phyloP scores from a whole-genome alignment of 306 rosid species.

The Quercus alba region DNA sequence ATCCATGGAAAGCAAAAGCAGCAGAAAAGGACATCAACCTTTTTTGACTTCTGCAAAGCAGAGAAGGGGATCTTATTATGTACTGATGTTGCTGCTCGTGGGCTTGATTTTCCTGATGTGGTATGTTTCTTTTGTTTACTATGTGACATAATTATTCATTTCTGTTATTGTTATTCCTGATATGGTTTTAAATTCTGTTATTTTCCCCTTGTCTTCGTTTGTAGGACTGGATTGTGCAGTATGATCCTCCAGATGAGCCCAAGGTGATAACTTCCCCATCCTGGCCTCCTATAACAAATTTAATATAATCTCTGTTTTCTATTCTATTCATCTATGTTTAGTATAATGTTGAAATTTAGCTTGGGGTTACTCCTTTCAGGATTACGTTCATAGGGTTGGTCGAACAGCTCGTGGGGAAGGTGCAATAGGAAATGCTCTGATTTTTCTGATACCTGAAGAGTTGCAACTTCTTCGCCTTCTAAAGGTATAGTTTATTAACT shows the following conservation, averaged over 20 bases:
- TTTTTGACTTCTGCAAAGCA: slow-evolving; percentile 73
- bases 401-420: slow-evolving; percentile 99
- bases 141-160: neutral
- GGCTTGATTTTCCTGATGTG: slow-evolving; percentile 7
- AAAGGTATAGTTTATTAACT: neutral
- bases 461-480: slow-evolving; percentile 2
- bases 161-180: too few species aligned
- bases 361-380: slow-evolving; percentile 47
- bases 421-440: neutral
- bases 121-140: neutral
- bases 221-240: slow-evolving; percentile 99
- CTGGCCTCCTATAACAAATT: neutral
- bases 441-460: slow-evolving; percentile 1
- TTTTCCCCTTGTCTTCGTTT: slow-evolving; percentile 16
- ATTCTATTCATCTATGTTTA: slow-evolving; percentile 3
- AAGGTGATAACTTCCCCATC: slow-evolving; percentile 45
- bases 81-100: slow-evolving; percentile 63
- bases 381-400: slow-evolving; percentile 96
- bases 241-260: slow-evolving; percentile 98
- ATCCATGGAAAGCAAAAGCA: slow-evolving; percentile 98
- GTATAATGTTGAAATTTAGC: neutral
- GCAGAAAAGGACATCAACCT: slow-evolving; percentile 61
- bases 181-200: neutral
- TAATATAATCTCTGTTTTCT: neutral
- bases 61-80: slow-evolving; percentile 91